Percentiles rank a stretch among this genome's conserved stretches.
Conservation (phyloP, 2,329 filamentous ascomycete genomes). For the Fusarium succisae region DNA sequence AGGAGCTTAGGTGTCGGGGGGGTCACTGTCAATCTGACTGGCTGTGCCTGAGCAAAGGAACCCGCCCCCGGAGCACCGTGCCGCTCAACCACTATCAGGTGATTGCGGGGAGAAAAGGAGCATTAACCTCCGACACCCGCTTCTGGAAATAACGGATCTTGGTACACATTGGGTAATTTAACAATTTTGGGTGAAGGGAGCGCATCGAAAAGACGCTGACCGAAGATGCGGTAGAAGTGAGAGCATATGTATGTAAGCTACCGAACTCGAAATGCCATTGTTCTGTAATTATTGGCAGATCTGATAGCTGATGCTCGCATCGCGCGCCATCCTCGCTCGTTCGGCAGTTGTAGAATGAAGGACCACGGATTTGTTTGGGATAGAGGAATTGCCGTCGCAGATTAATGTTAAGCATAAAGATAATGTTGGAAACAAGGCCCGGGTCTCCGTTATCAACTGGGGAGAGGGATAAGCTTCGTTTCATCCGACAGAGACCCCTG, state of each 20-base stretch:
- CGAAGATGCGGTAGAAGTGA: fast-evolving
- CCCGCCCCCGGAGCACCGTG: neutral
- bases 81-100: neutral
- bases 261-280: neutral
- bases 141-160: neutral
- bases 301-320: neutral
- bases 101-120: neutral
- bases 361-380: neutral
- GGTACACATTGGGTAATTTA: neutral
- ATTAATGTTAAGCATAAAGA: neutral
- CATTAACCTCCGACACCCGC: neutral
- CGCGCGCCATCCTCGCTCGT: neutral
- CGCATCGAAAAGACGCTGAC: fast-evolving
- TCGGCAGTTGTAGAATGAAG: neutral
- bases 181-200: neutral
- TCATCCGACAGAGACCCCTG: neutral
- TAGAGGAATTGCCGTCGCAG: neutral
- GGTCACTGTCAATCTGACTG: neutral
- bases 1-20: too few relatives aligned
- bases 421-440: neutral
- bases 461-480: neutral
- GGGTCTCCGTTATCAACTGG: neutral
- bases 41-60: neutral
- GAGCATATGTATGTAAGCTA: fast-evolving
- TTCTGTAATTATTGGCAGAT: neutral